phyloP scores from a whole-genome alignment of 352 stramenopile species.

The Phytophthora macrochlamydospora region DNA sequence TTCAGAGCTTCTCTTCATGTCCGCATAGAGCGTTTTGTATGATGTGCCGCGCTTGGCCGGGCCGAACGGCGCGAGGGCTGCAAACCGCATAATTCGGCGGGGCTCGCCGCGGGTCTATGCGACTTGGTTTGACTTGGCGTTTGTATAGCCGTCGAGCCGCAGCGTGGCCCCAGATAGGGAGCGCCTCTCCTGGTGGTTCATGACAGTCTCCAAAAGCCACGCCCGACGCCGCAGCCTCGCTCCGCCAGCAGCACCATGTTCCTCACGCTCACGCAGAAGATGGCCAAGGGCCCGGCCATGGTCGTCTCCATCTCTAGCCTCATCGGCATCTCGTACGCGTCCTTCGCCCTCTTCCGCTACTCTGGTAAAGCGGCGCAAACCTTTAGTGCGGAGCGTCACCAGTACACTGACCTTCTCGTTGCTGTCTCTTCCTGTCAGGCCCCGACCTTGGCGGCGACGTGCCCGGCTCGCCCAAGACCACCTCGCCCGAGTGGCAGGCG shows the following conservation, averaged over 20 bases:
- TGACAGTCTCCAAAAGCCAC: conserved; percentile 35
- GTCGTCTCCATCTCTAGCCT: conserved; percentile 45
- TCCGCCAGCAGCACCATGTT: conserved; percentile 43
- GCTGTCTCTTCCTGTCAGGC: conserved; percentile 34
- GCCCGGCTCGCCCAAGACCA: conserved; percentile 69
- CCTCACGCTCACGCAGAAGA: conserved; percentile 69
- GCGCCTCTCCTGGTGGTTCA: conserved; percentile 33
- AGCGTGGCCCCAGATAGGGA: conserved; percentile 31
- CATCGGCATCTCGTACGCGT: conserved; percentile 46
- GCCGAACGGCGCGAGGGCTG: neutral
- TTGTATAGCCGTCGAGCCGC: conserved; percentile 12
- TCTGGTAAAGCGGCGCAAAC: conserved; percentile 43
- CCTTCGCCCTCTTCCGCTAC: conserved; percentile 66
- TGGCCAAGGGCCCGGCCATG: conserved; percentile 68
- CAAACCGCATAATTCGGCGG: neutral
- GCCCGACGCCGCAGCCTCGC: conserved; percentile 5
- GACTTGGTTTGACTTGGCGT: neutral
- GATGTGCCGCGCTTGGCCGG: neutral
- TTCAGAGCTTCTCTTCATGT: neutral
- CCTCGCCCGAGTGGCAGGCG: conserved; percentile 73
- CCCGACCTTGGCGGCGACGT: conserved; percentile 60
- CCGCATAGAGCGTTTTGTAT: conserved; percentile 3
- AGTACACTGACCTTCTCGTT: no score
- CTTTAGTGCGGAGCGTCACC: no score
- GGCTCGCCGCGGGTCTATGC: conserved; percentile 5